Conservation (phyloP, 1,284 basidiomycete genomes). For the Ustilago xerochloae region DNA sequence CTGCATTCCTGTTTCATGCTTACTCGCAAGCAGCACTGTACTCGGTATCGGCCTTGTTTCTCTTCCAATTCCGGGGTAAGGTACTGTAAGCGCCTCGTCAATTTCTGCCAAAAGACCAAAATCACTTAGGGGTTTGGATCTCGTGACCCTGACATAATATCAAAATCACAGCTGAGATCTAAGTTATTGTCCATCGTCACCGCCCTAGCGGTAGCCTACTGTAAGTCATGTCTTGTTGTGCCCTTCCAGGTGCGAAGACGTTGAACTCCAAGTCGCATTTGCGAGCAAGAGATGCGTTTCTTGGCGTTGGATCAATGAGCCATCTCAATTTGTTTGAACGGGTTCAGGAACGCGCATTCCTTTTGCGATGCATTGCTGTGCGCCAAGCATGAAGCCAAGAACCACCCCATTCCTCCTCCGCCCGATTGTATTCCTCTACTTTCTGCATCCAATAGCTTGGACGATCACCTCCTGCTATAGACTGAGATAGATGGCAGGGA, state of each 20-base stretch:
- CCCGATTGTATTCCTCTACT: neutral
- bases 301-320: neutral
- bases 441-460: neutral
- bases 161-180: too few species aligned
- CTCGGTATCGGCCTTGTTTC: neutral
- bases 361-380: neutral
- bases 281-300: neutral
- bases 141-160: neutral
- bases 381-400: constrained; percentile 3
- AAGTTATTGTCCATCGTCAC: too few species aligned
- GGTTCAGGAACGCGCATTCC: neutral
- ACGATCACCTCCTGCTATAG: too few species aligned
- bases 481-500: too few species aligned
- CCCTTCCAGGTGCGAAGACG: too few species aligned
- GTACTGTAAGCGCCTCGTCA: neutral
- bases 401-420: neutral
- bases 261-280: too few species aligned
- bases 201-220: too few species aligned
- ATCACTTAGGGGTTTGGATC: neutral
- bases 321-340: neutral
- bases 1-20: constrained; percentile 8
- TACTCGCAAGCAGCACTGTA: too few species aligned
- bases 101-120: neutral
- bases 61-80: constrained; percentile 16
- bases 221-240: too few species aligned